phyloP scores from a whole-genome alignment of 495 filamentous ascomycete genomes.

The Rusavskia elegans region DNA sequence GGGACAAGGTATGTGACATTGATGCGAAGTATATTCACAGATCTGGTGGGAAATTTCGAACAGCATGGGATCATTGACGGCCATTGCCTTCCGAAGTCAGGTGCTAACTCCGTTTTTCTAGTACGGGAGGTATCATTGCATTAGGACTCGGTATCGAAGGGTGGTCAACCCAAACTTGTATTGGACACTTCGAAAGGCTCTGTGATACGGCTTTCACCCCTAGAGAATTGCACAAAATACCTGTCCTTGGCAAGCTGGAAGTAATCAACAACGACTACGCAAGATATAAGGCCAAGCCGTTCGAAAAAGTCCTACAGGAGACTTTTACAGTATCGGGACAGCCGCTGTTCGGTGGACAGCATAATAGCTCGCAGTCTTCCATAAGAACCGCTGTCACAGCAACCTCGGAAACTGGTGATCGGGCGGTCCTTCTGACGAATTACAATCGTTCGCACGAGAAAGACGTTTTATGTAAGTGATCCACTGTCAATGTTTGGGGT shows the following conservation, averaged over 20 bases:
- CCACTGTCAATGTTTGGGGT: neutral
- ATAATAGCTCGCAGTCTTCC: conserved; percentile 9
- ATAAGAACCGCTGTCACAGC: conserved; percentile 30
- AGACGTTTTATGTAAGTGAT: too few relatives aligned
- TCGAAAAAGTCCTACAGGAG: conserved; percentile 18
- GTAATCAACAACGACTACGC: conserved; percentile 16
- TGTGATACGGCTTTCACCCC: conserved; percentile 27
- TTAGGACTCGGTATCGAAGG: conserved; percentile 34
- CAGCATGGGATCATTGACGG: too few relatives aligned
- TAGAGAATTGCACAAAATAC: conserved; percentile 16
- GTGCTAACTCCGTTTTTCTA: conserved; percentile 6
- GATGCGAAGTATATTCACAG: too few relatives aligned
- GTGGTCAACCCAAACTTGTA: conserved; percentile 27
- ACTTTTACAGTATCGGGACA: conserved; percentile 1
- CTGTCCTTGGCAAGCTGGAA: conserved; percentile 10
- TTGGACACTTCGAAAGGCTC: conserved; percentile 25
- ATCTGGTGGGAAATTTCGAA: too few relatives aligned
- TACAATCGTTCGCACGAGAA: conserved; percentile 23
- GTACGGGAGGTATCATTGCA: conserved; percentile 41
- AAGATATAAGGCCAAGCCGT: conserved; percentile 25
- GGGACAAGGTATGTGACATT: conserved; percentile 22
- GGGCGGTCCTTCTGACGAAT: conserved; percentile 29
- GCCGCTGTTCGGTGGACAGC: conserved; percentile 24
- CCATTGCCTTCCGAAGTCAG: too few relatives aligned
- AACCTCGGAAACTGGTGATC: conserved; percentile 19